Evolutionary conservation across 1,284 basidiomycete genomes (phyloP).

Genomic region (Boletellus sp.): DNA sequence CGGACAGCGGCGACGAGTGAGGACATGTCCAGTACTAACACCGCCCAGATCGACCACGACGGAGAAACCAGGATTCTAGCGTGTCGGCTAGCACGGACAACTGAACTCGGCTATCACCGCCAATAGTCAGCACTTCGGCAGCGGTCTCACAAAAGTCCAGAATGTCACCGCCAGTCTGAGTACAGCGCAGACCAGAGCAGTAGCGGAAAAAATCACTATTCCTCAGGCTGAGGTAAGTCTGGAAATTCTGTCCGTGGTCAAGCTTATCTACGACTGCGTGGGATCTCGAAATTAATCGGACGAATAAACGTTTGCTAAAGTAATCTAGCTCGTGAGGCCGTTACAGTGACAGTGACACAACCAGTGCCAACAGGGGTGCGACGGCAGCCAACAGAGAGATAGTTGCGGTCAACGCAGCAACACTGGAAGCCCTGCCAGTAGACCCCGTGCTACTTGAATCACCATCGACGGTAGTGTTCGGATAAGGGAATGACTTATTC

Average conservation of each 20-base stretch:
- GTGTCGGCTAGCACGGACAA: neutral
- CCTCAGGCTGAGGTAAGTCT: conserved; percentile 7
- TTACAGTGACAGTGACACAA: conserved; percentile 17
- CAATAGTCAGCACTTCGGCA: too few relatives aligned
- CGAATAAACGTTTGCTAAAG: conserved; percentile 10
- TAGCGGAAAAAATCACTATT: conserved; percentile 8
- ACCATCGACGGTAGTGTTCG: conserved; percentile 21
- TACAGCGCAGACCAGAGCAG: conserved; percentile 14
- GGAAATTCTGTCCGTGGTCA: conserved; percentile 12
- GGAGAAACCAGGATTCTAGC: neutral
- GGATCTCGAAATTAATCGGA: conserved; percentile 22
- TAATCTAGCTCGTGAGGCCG: neutral
- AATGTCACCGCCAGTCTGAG: neutral
- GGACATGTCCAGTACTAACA: conserved; percentile 40
- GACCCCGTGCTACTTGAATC: conserved; percentile 8
- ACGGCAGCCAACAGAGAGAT: conserved; percentile 13
- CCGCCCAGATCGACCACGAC: conserved; percentile 7
- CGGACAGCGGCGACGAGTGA: conserved; percentile 54
- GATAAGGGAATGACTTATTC: conserved; percentile 58
- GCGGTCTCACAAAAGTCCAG: neutral
- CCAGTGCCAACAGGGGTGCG: conserved; percentile 14
- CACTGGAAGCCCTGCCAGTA: neutral
- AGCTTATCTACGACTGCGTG: conserved; percentile 23
- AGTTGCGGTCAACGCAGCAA: conserved; percentile 10
- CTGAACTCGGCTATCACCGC: conserved; percentile 19